phyloP scores from a whole-genome alignment of 371 early-diverging fungal genomes.

The Rhizopus stolonifer region DNA sequence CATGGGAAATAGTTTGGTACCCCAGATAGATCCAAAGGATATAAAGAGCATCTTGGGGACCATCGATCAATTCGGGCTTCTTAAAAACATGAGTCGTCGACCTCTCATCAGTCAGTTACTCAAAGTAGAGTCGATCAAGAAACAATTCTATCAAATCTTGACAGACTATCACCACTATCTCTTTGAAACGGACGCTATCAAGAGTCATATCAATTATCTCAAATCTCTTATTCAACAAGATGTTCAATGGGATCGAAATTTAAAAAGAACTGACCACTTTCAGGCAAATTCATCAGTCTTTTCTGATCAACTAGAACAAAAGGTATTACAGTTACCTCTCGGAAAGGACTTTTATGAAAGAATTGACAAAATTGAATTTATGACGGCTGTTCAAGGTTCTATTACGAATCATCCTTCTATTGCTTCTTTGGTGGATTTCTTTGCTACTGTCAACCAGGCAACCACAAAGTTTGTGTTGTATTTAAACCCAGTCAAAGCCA shows the following conservation, averaged over 20 bases:
- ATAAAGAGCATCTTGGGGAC: not conserved
- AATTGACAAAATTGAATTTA: slow-evolving; percentile 27
- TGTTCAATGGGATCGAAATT: slow-evolving; percentile 22
- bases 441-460: not conserved
- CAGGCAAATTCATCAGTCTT: slow-evolving; percentile 8
- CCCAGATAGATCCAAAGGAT: not conserved
- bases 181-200: slow-evolving; percentile 5
- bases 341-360: slow-evolving; percentile 29
- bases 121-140: slow-evolving; percentile 12
- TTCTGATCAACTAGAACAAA: slow-evolving; percentile 20
- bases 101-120: slow-evolving; percentile 27
- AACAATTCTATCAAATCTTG: slow-evolving; percentile 18
- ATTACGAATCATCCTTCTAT: slow-evolving; percentile 27
- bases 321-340: slow-evolving; percentile 31
- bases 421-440: slow-evolving; percentile 21
- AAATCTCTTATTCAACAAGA: slow-evolving; percentile 25
- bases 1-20: slow-evolving; percentile 31
- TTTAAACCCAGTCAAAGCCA: not conserved
- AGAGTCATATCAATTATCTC: slow-evolving; percentile 8
- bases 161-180: slow-evolving; percentile 11
- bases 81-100: slow-evolving; percentile 8
- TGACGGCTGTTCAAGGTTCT: slow-evolving; percentile 24
- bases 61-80: slow-evolving; percentile 25
- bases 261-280: slow-evolving; percentile 6
- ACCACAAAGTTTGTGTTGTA: not conserved